Evolutionary conservation across 495 filamentous ascomycete species (phyloP).

Genomic region (Amorphotheca resinae): DNA sequence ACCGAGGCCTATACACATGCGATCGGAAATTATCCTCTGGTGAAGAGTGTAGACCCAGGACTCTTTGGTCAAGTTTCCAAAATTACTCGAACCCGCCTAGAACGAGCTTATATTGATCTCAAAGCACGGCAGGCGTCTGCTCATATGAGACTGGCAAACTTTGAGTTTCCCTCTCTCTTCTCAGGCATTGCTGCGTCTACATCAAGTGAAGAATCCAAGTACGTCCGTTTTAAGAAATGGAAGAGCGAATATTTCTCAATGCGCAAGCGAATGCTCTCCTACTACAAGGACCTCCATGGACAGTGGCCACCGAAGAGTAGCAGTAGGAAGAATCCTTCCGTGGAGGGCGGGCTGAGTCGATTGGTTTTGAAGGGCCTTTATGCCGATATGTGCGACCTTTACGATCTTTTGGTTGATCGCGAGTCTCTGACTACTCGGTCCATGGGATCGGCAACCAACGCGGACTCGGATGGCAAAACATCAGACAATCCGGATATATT

Average conservation of each 20-base stretch:
- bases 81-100: slow-evolving; percentile 63
- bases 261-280: slow-evolving; percentile 59
- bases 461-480: slow-evolving; percentile 38
- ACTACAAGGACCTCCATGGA: slow-evolving; percentile 76
- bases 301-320: slow-evolving; percentile 88
- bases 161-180: slow-evolving; percentile 86
- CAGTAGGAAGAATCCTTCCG: slow-evolving; percentile 85
- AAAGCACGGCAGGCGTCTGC: slow-evolving; percentile 52
- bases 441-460: slow-evolving; percentile 20
- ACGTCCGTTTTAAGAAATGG: slow-evolving; percentile 78
- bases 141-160: slow-evolving; percentile 55
- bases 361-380: slow-evolving; percentile 72
- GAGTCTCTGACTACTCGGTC: slow-evolving; percentile 42
- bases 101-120: slow-evolving; percentile 71
- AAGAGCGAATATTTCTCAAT: slow-evolving; percentile 57
- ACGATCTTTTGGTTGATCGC: slow-evolving; percentile 81
- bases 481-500: slow-evolving; percentile 1
- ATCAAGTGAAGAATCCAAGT: slow-evolving; percentile 55
- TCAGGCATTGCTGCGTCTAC: slow-evolving; percentile 77
- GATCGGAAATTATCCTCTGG: slow-evolving; percentile 74
- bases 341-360: slow-evolving; percentile 74
- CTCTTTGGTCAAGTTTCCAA: slow-evolving; percentile 56
- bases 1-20: slow-evolving; percentile 86
- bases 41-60: slow-evolving; percentile 53
- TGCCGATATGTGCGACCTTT: slow-evolving; percentile 71